phyloP scores from a whole-genome alignment of 2,329 filamentous ascomycete genomes.

The Pestalotiopsis fici region DNA sequence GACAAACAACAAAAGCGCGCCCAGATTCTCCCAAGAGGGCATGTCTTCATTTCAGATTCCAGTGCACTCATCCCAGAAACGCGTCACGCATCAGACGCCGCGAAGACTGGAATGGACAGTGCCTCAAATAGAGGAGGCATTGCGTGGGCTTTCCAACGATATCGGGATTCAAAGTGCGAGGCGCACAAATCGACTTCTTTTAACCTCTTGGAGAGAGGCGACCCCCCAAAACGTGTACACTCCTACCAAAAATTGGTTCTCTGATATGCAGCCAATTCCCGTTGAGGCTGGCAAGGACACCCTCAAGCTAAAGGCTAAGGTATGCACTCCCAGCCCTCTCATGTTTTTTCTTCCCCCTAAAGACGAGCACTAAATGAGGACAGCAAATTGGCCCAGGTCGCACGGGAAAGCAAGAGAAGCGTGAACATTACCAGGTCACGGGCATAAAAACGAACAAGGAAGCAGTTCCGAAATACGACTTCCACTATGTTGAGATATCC shows the following conservation, averaged over 20 bases:
- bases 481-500: constrained; percentile 60
- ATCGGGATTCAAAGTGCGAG: constrained; percentile 47
- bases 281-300: constrained; percentile 34
- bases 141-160: constrained; percentile 41
- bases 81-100: constrained; percentile 30
- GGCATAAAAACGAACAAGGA: constrained; percentile 51
- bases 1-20: constrained; percentile 10
- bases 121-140: constrained; percentile 40
- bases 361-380: constrained; percentile 9
- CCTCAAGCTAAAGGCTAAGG: constrained; percentile 55
- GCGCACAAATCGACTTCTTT: constrained; percentile 42
- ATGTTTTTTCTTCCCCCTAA: background rate
- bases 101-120: constrained; percentile 41
- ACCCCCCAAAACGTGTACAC: constrained; percentile 39
- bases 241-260: constrained; percentile 49
- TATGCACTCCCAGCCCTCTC: constrained; percentile 19
- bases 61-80: constrained; percentile 23
- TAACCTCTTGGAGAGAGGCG: constrained; percentile 43
- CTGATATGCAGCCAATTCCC: constrained; percentile 38
- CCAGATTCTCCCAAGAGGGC: constrained; percentile 15
- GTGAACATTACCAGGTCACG: constrained; percentile 42
- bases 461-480: constrained; percentile 58
- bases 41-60: background rate
- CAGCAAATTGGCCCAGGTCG: constrained; percentile 41
- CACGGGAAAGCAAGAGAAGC: constrained; percentile 44